These are phyloP conservation scores for Moniliophthora roreri DNA, from an alignment of 1,284 basidiomycete genomes.

Conservation along the genomic window DNA sequence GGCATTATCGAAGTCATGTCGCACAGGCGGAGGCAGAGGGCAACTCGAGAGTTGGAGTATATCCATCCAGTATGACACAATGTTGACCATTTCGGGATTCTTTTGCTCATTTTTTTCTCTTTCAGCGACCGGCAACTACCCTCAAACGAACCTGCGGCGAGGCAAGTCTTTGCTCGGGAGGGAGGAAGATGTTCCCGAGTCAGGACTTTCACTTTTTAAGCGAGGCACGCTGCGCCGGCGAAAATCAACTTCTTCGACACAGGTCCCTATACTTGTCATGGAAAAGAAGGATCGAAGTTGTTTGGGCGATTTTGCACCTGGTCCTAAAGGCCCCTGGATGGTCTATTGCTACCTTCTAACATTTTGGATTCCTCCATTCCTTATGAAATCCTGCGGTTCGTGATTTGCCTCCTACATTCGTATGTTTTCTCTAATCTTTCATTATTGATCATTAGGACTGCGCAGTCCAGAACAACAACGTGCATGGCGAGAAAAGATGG, in stretches of 20 bases:
- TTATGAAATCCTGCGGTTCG: slow-evolving; percentile 69
- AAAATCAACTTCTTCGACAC: slow-evolving; percentile 44
- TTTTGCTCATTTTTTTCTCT: neutral
- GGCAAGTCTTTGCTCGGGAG: slow-evolving; percentile 86
- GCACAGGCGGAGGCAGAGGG: slow-evolving; percentile 77
- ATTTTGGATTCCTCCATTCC: slow-evolving; percentile 75
- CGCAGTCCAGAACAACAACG: slow-evolving; percentile 91
- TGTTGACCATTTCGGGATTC: neutral
- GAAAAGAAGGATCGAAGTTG: slow-evolving; percentile 54
- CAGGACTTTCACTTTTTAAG: slow-evolving; percentile 85
- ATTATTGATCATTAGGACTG: slow-evolving; percentile 59
- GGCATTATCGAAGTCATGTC: slow-evolving; percentile 92
- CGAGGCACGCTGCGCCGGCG: slow-evolving; percentile 77
- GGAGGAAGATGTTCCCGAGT: slow-evolving; percentile 86
- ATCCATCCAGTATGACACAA: slow-evolving; percentile 74
- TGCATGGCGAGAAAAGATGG: slow-evolving; percentile 99
- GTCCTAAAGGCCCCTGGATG: slow-evolving; percentile 95
- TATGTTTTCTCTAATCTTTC: neutral
- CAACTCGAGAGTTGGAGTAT: slow-evolving; percentile 58
- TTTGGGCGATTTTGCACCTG: slow-evolving; percentile 72
- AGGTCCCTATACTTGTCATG: slow-evolving; percentile 33
- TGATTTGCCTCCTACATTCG: slow-evolving; percentile 13
- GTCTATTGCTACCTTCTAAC: slow-evolving; percentile 92
- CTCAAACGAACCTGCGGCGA: slow-evolving; percentile 66
- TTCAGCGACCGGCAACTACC: slow-evolving; percentile 82